Evolutionary conservation across 2,329 filamentous ascomycete genomes (phyloP).

Genomic region (Pseudofabraea citricarpa): DNA sequence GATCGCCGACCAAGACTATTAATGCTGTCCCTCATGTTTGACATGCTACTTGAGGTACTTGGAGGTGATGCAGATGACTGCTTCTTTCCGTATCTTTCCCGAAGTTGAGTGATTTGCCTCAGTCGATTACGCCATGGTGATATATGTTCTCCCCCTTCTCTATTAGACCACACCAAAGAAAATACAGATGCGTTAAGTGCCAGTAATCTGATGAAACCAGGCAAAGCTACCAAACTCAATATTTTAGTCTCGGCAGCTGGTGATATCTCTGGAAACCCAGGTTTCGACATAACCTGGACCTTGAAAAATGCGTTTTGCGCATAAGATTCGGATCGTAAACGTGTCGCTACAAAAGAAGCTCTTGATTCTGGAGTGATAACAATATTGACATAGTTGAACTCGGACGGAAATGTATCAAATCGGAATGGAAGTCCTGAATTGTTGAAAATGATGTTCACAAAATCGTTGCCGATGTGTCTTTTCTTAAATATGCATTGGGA

Average conservation of each 20-base stretch:
- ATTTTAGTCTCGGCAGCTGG: slow-evolving; percentile 87
- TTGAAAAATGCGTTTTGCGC: slow-evolving; percentile 63
- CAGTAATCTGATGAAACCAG: slow-evolving; percentile 80
- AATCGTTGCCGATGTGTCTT: slow-evolving; percentile 93
- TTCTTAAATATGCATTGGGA: slow-evolving; percentile 81
- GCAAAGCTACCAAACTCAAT: slow-evolving; percentile 75
- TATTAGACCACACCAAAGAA: slow-evolving; percentile 79
- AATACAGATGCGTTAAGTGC: slow-evolving; percentile 94
- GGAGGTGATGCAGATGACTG: slow-evolving; percentile 23
- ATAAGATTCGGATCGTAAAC: slow-evolving; percentile 36
- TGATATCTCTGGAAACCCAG: slow-evolving; percentile 87
- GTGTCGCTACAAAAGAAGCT: slow-evolving; percentile 66
- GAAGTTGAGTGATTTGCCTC: slow-evolving; percentile 75
- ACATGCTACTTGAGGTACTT: slow-evolving; percentile 21
- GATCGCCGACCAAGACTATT: slow-evolving; percentile 51
- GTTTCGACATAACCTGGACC: slow-evolving; percentile 83
- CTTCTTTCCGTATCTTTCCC: slow-evolving; percentile 59
- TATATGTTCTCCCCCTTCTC: slow-evolving; percentile 74
- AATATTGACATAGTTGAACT: slow-evolving; percentile 97
- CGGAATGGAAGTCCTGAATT: slow-evolving; percentile 85
- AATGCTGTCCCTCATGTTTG: slow-evolving; percentile 54
- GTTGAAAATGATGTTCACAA: slow-evolving; percentile 97
- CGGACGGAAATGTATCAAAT: slow-evolving; percentile 88
- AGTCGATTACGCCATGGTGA: slow-evolving; percentile 88
- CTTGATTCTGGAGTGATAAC: slow-evolving; percentile 86